phyloP scores from a whole-genome alignment of 345 rosid species.

The Eucalyptus fibrosa region DNA sequence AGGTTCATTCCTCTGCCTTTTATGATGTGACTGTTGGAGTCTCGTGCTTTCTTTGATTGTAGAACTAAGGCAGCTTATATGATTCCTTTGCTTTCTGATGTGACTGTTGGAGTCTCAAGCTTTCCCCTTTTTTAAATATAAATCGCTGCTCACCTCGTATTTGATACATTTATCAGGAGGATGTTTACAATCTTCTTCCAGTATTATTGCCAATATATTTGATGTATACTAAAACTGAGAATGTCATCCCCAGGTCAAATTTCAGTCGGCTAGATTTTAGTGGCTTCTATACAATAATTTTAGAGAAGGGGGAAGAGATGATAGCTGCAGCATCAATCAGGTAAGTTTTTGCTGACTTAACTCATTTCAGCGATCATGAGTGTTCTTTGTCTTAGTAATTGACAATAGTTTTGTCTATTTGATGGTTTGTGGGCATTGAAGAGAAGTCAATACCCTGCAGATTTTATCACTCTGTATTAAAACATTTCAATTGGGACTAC shows the following conservation, averaged over 20 bases:
- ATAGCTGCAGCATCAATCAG: conserved; percentile 82
- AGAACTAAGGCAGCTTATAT: neutral
- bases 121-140: neutral
- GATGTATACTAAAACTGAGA: neutral
- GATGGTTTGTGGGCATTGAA: neutral
- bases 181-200: neutral
- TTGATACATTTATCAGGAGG: neutral
- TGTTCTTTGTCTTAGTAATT: neutral
- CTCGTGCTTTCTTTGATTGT: neutral
- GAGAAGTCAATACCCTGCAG: neutral
- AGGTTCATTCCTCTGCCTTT: neutral
- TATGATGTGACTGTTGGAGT: neutral
- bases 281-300: conserved; percentile 62
- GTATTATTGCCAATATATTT: neutral
- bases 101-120: neutral
- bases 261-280: conserved; percentile 64
- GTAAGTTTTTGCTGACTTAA: conserved; percentile 8
- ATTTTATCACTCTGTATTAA: neutral
- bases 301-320: conserved; percentile 87
- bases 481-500: neutral
- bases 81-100: neutral
- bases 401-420: neutral
- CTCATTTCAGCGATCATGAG: neutral
- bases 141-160: neutral
- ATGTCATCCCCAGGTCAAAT: conserved; percentile 53